These are phyloP conservation scores for Fusarium marasasianum DNA, from an alignment of 2,329 filamentous ascomycete genomes.

Conservation along the genomic window DNA sequence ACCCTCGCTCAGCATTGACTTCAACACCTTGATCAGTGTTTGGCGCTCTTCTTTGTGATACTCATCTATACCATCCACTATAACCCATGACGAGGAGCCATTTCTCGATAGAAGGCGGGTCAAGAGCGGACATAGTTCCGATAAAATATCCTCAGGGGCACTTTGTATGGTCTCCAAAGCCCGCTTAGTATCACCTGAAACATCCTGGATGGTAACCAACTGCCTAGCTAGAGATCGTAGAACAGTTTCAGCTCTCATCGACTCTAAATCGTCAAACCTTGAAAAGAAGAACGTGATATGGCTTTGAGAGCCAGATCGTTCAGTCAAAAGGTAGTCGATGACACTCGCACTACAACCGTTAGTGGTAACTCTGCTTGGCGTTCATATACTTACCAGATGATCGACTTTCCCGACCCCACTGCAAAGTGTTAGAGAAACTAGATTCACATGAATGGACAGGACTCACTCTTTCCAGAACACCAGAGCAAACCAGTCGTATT, in stretches of 20 bases:
- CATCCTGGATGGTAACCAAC: accelerated
- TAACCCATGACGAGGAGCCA: accelerated
- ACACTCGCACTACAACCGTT: neutral
- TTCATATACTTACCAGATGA: neutral
- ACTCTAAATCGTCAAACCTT: neutral
- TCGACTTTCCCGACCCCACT: constrained; percentile 46
- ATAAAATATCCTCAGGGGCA: accelerated
- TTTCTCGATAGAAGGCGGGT: accelerated
- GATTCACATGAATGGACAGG: accelerated
- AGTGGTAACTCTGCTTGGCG: accelerated
- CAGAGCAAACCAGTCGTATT: constrained; percentile 30
- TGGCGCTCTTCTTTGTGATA: accelerated
- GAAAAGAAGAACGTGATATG: accelerated
- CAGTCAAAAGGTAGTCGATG: neutral
- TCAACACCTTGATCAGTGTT: accelerated
- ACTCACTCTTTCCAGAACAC: constrained; percentile 47
- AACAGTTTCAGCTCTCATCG: accelerated
- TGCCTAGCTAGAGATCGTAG: neutral
- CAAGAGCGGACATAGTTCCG: accelerated
- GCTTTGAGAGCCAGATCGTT: accelerated
- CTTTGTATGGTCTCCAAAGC: neutral
- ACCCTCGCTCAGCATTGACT: accelerated
- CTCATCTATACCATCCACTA: neutral
- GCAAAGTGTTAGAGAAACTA: accelerated
- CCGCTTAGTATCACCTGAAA: accelerated